phyloP scores from a whole-genome alignment of 116 monocot genomes.

The Posidonia oceanica region DNA sequence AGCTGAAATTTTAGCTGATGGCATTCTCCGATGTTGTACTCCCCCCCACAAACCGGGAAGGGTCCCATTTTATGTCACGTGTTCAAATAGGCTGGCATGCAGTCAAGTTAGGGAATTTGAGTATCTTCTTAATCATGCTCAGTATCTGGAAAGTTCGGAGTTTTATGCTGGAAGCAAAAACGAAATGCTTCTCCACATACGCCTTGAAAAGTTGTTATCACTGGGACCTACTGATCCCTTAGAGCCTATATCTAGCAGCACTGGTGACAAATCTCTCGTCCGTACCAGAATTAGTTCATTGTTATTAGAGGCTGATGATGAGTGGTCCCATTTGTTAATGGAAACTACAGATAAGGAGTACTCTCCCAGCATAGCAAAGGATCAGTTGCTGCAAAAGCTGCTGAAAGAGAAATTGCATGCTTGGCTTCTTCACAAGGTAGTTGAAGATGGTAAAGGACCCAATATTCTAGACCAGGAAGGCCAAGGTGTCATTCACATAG shows the following conservation, averaged over 20 bases:
- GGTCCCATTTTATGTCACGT: slow-evolving; percentile 90
- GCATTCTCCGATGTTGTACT: slow-evolving; percentile 52
- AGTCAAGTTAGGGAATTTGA: slow-evolving; percentile 95
- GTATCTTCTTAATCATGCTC: slow-evolving; percentile 15
- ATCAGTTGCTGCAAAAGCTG: slow-evolving; percentile 20
- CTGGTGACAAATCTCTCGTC: slow-evolving; percentile 26
- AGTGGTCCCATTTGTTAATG: slow-evolving; percentile 35
- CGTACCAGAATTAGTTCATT: slow-evolving; percentile 26
- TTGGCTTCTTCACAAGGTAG: slow-evolving; percentile 79
- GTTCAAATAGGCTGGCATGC: slow-evolving; percentile 82
- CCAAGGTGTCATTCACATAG: slow-evolving; percentile 84
- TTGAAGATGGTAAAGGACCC: slow-evolving; percentile 57
- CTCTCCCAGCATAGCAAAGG: slow-evolving; percentile 13
- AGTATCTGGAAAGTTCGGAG: slow-evolving; percentile 36
- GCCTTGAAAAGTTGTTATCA: slow-evolving; percentile 72
- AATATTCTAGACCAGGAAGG: slow-evolving; percentile 22
- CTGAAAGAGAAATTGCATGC: slow-evolving; percentile 60
- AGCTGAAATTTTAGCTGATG: slow-evolving; percentile 55
- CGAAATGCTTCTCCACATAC: slow-evolving; percentile 45
- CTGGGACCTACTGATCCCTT: slow-evolving; percentile 17
- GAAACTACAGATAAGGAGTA: slow-evolving; percentile 17
- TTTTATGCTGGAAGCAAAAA: slow-evolving; percentile 31
- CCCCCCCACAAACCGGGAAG: slow-evolving; percentile 62
- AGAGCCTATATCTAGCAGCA: slow-evolving; percentile 4
- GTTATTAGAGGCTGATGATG: slow-evolving; percentile 44